phyloP scores from a whole-genome alignment of 202 grass and related monocot genomes.

The Digitaria exilis region DNA sequence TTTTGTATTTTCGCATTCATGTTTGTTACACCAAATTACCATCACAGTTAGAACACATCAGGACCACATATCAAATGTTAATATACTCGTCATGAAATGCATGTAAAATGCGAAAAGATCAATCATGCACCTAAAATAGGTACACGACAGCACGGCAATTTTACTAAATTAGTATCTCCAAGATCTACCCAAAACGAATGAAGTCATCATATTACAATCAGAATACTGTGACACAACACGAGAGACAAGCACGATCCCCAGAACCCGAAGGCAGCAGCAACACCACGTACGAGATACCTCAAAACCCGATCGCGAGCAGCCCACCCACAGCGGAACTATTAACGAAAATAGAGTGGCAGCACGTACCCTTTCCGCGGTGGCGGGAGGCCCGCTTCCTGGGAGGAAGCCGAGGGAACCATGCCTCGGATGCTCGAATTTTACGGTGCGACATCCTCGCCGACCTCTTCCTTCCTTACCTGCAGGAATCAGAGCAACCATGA shows the following conservation, averaged over 20 bases:
- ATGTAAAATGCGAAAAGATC: not conserved
- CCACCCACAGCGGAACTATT: not conserved
- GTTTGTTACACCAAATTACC: not conserved
- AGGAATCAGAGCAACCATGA: not conserved
- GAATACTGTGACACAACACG: too few species aligned
- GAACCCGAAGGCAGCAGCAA: too few species aligned
- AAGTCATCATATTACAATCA: too few species aligned
- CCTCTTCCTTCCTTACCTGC: constrained; percentile 50
- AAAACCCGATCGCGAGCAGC: too few species aligned
- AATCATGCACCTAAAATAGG: not conserved
- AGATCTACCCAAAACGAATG: not conserved
- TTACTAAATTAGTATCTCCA: not conserved
- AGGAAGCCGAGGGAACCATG: constrained; percentile 95
- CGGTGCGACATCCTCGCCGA: constrained; percentile 81
- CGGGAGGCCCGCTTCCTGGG: constrained; percentile 76
- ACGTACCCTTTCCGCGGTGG: constrained; percentile 90
- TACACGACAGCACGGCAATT: not conserved
- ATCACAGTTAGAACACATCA: not conserved
- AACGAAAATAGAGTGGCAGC: not conserved
- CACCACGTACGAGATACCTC: too few species aligned
- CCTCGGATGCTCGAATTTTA: constrained; percentile 98
- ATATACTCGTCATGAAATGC: not conserved
- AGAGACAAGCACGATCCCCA: too few species aligned
- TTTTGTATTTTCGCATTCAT: not conserved
- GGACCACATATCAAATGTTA: too few species aligned